phyloP scores from a whole-genome alignment of 805 yeast species.

The Candida peoriensis region DNA sequence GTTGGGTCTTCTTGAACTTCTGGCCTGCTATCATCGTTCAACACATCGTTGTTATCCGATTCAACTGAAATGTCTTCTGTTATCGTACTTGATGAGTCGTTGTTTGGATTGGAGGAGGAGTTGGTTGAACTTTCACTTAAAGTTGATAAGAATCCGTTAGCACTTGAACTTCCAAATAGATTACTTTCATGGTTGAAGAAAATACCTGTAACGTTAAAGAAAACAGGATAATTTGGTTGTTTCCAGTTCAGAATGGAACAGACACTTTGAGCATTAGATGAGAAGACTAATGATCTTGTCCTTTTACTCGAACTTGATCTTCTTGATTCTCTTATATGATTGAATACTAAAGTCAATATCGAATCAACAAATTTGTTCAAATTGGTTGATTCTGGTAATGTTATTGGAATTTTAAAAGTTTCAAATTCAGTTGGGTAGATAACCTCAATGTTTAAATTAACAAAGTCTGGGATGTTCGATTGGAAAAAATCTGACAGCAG shows the following conservation, averaged over 20 bases:
- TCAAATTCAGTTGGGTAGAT: constrained; percentile 65
- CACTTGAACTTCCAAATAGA: constrained; percentile 32
- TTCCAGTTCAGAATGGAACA: constrained; percentile 96
- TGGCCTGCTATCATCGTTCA: too few relatives aligned
- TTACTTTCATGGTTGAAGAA: constrained; percentile 27
- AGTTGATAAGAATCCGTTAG: constrained; percentile 33
- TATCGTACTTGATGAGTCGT: too few relatives aligned
- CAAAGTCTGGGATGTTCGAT: constrained; percentile 45
- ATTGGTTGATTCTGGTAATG: constrained; percentile 37
- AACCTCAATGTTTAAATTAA: constrained; percentile 70
- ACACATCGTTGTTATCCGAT: too few relatives aligned
- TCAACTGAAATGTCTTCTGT: too few relatives aligned
- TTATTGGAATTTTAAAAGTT: constrained; percentile 34
- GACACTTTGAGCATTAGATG: constrained; percentile 83
- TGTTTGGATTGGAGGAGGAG: too few relatives aligned
- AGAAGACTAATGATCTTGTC: constrained; percentile 69
- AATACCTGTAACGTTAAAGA: constrained; percentile 74
- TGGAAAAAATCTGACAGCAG: constrained; percentile 61
- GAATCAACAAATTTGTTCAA: constrained; percentile 74
- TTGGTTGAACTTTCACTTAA: constrained; percentile 20
- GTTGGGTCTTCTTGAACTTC: constrained; percentile 40
- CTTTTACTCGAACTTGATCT: constrained; percentile 20
- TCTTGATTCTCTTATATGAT: constrained; percentile 56
- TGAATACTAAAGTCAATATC: constrained; percentile 65
- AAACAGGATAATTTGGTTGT: constrained; percentile 96